Base-by-base conservation (phyloP, 805 yeast species). In the Kodamaea leandrae region DNA sequence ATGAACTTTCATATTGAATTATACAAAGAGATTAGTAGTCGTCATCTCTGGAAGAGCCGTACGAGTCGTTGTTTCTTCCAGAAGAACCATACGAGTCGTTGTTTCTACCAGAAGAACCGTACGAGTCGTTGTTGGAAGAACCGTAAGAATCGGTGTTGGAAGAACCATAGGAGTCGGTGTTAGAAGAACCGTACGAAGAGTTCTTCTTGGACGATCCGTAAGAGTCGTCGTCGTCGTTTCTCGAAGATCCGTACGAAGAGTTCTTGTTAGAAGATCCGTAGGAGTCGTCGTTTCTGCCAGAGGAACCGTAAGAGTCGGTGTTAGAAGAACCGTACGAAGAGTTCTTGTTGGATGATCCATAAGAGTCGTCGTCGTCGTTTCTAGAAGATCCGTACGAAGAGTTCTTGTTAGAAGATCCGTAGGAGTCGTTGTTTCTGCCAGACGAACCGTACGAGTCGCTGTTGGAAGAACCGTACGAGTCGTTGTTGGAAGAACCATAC, bases 251-350 rank as follows among this genome's bases (percentile, higher is more conserved):
- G 46, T 50, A 51, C n/a, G n/a, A n/a, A 9, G 54, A 46, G 37
- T 39, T 36, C 18, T 13, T 18, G 34, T 45, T 33, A 18, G 50
- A 46, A 19, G 55, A 49, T 4, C 60, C 60, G 41, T 49, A 54
- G 6, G 55, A 49, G 43, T 51, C 50, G 48, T 36, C 45, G 52
- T 26, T 49, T 14, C 39, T 37, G 39, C 46, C 44, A 33, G 48
- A 45, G 19, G 45, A 41, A 6, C 47, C 47, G 42, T 42, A 42
- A 13, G 39, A 33, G 45, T 48, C 50, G 24, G 45, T 44, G 39
- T 43, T 48, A 21, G 50, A 46, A 19, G 55, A 49, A 4, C 59
- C 59, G 41, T 48, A 54, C 5, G 56, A 48, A 41, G 51, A 49
- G 47, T 35, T 46, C n/a, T n/a, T n/a, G 52, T 24, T 49, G 40